phyloP scores from a whole-genome alignment of 768 basidiomycete species.

The Pluteus cervinus region DNA sequence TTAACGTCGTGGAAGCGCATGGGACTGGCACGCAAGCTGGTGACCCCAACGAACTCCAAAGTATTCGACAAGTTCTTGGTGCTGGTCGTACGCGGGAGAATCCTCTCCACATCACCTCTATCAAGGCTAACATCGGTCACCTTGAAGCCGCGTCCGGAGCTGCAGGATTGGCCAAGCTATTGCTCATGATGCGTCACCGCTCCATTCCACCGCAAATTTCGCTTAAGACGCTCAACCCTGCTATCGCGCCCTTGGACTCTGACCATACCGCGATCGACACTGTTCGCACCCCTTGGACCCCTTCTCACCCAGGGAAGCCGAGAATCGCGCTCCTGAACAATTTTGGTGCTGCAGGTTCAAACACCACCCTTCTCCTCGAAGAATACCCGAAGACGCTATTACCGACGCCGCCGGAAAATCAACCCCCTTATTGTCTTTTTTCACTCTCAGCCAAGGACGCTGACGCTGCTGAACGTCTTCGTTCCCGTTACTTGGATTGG shows the following conservation, averaged over 20 bases:
- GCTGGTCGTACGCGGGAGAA: conserved; percentile 32
- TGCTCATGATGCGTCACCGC: conserved; percentile 58
- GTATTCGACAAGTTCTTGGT: conserved; percentile 52
- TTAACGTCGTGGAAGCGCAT: conserved; percentile 69
- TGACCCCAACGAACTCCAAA: conserved; percentile 59
- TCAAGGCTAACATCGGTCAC: conserved; percentile 74
- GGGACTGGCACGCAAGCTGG: conserved; percentile 72
- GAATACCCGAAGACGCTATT: conserved; percentile 22
- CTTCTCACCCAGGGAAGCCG: conserved; percentile 22
- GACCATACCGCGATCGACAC: conserved; percentile 48
- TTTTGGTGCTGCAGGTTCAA: conserved; percentile 73
- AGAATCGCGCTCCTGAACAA: conserved; percentile 64
- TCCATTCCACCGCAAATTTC: conserved; percentile 59
- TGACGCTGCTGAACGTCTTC: conserved; percentile 39
- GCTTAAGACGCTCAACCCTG: conserved; percentile 48
- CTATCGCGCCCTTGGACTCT: conserved; percentile 37
- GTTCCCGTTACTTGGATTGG: conserved; percentile 40
- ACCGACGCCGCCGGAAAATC: background rate
- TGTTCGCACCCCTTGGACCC: conserved; percentile 33
- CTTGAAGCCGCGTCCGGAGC: conserved; percentile 72
- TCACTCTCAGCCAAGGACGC: conserved; percentile 59
- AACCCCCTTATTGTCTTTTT: conserved; percentile 40
- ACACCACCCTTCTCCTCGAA: conserved; percentile 55
- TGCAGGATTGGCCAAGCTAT: conserved; percentile 62
- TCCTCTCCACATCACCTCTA: conserved; percentile 58